Evolutionary conservation across 164 flowering plant species (phyloP).

Genomic region (Annona cherimola): DNA sequence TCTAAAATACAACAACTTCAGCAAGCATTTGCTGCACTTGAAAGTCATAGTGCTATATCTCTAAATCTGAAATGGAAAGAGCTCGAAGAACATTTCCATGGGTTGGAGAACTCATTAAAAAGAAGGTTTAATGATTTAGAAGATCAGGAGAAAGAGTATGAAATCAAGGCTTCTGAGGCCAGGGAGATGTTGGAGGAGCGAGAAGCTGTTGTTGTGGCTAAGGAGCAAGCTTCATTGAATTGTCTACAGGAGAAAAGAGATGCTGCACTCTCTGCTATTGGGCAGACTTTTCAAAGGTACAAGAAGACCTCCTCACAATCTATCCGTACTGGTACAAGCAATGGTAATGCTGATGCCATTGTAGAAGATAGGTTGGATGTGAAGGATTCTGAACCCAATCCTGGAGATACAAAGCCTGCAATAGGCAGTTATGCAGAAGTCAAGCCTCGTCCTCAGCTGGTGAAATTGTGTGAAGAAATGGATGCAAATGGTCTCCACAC

Average conservation of each 20-base stretch:
- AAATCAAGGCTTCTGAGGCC: slow-evolving; percentile 56
- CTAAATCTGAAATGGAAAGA: slow-evolving; percentile 95
- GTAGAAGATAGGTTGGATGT: slow-evolving; percentile 48
- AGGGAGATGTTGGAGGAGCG: slow-evolving; percentile 55
- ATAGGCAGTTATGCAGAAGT: slow-evolving; percentile 33
- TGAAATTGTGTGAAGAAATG: slow-evolving; percentile 77
- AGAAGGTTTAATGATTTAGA: slow-evolving; percentile 81
- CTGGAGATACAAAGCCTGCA: slow-evolving; percentile 28
- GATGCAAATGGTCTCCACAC: slow-evolving; percentile 78
- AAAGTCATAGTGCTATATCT: slow-evolving; percentile 76
- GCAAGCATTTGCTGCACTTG: slow-evolving; percentile 95
- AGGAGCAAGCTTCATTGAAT: slow-evolving; percentile 68
- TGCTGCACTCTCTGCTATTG: slow-evolving; percentile 68
- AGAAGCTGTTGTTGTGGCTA: slow-evolving; percentile 73
- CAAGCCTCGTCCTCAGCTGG: slow-evolving; percentile 54
- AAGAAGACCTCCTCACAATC: slow-evolving; percentile 33
- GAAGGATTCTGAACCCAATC: slow-evolving; percentile 25
- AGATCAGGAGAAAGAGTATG: slow-evolving; percentile 75
- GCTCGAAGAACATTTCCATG: slow-evolving; percentile 90
- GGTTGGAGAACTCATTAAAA: slow-evolving; percentile 87
- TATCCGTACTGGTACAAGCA: slow-evolving; percentile 21
- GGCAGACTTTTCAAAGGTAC: slow-evolving; percentile 47
- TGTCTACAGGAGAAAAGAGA: slow-evolving; percentile 83
- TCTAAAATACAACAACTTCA: slow-evolving; percentile 93
- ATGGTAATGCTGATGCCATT: slow-evolving; percentile 18